Conservation (phyloP, 148 eudicot species). For the Camellia japonica region DNA sequence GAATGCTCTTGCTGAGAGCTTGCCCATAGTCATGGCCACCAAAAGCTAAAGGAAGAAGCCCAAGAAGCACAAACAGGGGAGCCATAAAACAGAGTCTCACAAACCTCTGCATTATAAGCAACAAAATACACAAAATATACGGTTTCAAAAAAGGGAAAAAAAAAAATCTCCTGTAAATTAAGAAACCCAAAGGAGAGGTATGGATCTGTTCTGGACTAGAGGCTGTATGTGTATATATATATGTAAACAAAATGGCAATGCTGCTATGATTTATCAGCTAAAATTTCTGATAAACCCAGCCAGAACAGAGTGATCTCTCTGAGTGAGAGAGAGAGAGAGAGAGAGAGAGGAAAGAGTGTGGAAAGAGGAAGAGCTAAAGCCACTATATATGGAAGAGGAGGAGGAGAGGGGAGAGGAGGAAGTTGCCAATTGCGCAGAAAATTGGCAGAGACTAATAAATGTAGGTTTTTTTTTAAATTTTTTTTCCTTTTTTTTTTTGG, state of each 20-base stretch:
- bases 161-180: background rate
- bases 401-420: constrained; percentile 32
- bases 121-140: too few relatives aligned
- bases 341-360: constrained; percentile 21
- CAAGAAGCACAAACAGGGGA: constrained; percentile 39
- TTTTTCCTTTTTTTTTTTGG: background rate
- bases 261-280: constrained; percentile 53
- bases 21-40: constrained; percentile 77
- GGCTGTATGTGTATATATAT: background rate
- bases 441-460: constrained; percentile 39
- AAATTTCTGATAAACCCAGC: constrained; percentile 55
- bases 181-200: background rate
- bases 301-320: constrained; percentile 12
- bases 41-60: constrained; percentile 35
- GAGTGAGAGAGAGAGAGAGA: constrained; percentile 14
- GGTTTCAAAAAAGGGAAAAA: too few relatives aligned
- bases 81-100: constrained; percentile 33
- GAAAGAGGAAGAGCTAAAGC: constrained; percentile 29
- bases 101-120: constrained; percentile 26
- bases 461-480: constrained; percentile 16
- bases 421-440: constrained; percentile 30
- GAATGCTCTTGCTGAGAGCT: constrained; percentile 82
- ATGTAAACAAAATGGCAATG: constrained; percentile 20
- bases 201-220: constrained; percentile 7
- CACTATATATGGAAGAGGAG: constrained; percentile 48